These are phyloP conservation scores for Colletotrichum tamarilloi DNA, from an alignment of 2,329 filamentous ascomycete species.

Conservation along the genomic window DNA sequence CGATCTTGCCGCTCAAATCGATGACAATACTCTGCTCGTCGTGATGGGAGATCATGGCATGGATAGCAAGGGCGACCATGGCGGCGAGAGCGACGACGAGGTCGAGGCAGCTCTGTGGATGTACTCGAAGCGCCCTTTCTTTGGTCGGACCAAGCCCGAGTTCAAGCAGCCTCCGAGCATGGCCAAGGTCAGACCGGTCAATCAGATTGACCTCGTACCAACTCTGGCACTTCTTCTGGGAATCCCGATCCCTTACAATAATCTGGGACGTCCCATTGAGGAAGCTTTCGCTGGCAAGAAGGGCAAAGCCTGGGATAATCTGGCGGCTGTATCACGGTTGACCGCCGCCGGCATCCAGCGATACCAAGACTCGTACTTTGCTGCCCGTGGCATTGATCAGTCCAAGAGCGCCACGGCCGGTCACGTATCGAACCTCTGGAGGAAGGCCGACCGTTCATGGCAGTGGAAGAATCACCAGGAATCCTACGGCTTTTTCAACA, in stretches of 20 bases:
- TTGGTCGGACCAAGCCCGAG: constrained; percentile 78
- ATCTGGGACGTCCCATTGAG: constrained; percentile 90
- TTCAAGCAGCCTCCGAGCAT: constrained; percentile 70
- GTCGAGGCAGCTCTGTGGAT: constrained; percentile 97
- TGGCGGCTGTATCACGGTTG: constrained; percentile 81
- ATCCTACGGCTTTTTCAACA: constrained; percentile 69
- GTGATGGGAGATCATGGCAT: constrained; percentile 99
- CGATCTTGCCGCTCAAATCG: constrained; percentile 76
- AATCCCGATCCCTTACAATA: constrained; percentile 95
- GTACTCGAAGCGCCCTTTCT: constrained; percentile 90
- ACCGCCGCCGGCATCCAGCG: constrained; percentile 87
- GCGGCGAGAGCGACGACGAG: constrained; percentile 97
- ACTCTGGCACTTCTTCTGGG: constrained; percentile 90
- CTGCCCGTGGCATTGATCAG: constrained; percentile 75
- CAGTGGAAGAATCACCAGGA: constrained; percentile 51
- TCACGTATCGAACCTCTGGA: constrained; percentile 55
- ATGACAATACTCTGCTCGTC: constrained; percentile 87
- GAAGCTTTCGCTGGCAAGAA: constrained; percentile 85
- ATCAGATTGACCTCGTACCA: constrained; percentile 95
- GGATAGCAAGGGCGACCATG: constrained; percentile 97
- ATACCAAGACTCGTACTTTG: constrained; percentile 87
- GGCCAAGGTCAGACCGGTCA: constrained; percentile 80
- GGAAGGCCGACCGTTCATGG: constrained; percentile 58
- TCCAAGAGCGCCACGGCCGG: constrained; percentile 57
- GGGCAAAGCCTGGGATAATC: constrained; percentile 78